These are phyloP conservation scores for Phytophthora meadii DNA, from an alignment of 352 stramenopile species.

Conservation along the genomic window DNA sequence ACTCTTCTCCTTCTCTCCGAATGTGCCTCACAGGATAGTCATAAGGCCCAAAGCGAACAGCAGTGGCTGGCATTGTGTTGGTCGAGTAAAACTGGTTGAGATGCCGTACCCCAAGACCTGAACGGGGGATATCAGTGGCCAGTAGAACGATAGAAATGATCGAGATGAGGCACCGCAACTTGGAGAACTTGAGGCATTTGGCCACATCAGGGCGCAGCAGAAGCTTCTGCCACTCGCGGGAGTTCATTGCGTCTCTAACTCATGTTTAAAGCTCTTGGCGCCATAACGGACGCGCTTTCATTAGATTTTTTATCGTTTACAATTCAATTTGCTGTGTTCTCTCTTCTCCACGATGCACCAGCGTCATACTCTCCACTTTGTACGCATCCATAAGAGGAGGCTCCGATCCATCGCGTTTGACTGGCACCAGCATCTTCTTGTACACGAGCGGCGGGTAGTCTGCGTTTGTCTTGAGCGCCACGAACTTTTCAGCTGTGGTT, in stretches of 20 bases:
- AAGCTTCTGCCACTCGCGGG: conserved; percentile 16
- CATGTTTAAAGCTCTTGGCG: too few species aligned
- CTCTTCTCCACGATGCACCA: conserved; percentile 10
- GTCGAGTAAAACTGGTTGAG: conserved; percentile 31
- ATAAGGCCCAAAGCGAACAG: conserved; percentile 49
- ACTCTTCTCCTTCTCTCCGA: conserved; percentile 4
- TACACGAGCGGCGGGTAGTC: conserved; percentile 39
- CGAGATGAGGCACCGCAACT: conserved; percentile 41
- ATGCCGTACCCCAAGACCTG: conserved; percentile 41
- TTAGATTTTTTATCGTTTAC: conserved; percentile 1
- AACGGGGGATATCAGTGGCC: conserved; percentile 57
- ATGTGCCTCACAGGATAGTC: conserved; percentile 54
- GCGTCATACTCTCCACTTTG: conserved; percentile 31
- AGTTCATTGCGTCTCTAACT: too few species aligned
- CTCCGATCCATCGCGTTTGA: conserved; percentile 3
- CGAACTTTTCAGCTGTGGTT: conserved; percentile 35
- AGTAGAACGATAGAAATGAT: conserved; percentile 46
- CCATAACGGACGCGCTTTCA: too few species aligned
- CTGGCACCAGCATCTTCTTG: conserved; percentile 34
- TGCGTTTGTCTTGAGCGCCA: conserved; percentile 31
- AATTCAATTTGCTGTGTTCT: conserved; percentile 24
- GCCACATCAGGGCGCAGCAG: conserved; percentile 37
- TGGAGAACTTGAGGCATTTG: conserved; percentile 34
- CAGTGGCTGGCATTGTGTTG: conserved; percentile 25
- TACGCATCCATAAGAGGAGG: conserved; percentile 22